phyloP scores from a whole-genome alignment of 805 yeast genomes.

The Myxozyma sirexii region DNA sequence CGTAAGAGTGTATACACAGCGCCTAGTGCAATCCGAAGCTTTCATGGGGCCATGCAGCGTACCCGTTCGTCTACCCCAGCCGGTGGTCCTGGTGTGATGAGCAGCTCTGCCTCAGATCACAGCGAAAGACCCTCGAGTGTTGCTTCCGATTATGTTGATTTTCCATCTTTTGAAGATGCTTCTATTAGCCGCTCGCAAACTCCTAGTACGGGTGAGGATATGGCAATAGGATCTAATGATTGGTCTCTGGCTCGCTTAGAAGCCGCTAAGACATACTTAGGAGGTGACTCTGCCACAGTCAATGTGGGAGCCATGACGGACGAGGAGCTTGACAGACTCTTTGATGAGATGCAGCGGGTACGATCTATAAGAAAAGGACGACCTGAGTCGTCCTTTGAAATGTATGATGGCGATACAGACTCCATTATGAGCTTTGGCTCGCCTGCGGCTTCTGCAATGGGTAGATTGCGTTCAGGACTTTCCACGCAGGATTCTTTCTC shows the following conservation, averaged over 20 bases:
- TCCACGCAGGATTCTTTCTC: neutral
- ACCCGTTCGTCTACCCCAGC: slow-evolving; percentile 2
- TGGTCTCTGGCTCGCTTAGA: slow-evolving; percentile 33
- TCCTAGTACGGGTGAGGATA: slow-evolving; percentile 3
- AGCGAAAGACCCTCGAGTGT: slow-evolving; percentile 18
- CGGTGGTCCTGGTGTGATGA: neutral
- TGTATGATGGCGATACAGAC: slow-evolving; percentile 24
- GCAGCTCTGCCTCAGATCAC: slow-evolving; percentile 16
- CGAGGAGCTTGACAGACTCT: slow-evolving; percentile 30
- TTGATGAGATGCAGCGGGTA: slow-evolving; percentile 30
- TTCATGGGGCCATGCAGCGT: neutral
- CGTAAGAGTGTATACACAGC: neutral
- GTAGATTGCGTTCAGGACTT: neutral
- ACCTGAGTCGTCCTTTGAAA: slow-evolving; percentile 16
- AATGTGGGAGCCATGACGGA: slow-evolving; percentile 21
- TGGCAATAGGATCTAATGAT: slow-evolving; percentile 4
- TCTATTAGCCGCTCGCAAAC: slow-evolving; percentile 6
- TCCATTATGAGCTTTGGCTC: slow-evolving; percentile 15
- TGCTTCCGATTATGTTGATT: slow-evolving; percentile 19
- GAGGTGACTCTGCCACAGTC: slow-evolving; percentile 19
- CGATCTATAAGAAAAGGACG: slow-evolving; percentile 22
- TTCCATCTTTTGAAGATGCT: slow-evolving; percentile 17
- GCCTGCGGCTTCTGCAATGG: slow-evolving; percentile 1
- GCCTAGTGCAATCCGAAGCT: neutral
- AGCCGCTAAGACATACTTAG: slow-evolving; percentile 22